A percentile compares a stretch with the other conserved stretches of the same genome.
Conservation (phyloP, 2,329 filamentous ascomycete species). For the Xylaria sp. region DNA sequence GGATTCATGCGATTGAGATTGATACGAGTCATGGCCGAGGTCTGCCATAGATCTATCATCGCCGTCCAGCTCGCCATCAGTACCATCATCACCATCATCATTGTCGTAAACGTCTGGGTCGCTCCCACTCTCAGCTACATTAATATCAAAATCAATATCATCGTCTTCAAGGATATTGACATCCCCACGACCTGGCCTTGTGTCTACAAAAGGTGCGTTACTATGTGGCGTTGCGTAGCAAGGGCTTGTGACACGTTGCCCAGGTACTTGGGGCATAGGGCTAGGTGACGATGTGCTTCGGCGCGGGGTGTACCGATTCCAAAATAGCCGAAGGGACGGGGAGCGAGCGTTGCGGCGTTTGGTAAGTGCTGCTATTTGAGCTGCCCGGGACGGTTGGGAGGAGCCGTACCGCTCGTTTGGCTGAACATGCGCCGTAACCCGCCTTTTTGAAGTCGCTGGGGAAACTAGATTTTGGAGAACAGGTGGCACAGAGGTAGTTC, state of each 20-base stretch:
- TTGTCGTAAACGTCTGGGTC: conserved; percentile 53
- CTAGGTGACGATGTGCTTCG: conserved; percentile 62
- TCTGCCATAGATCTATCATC: conserved; percentile 47
- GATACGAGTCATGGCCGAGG: conserved; percentile 40
- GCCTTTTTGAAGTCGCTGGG: conserved; percentile 55
- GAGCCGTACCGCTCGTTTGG: conserved; percentile 53
- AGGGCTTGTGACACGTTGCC: conserved; percentile 60
- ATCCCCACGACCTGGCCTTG: conserved; percentile 47
- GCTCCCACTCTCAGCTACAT: conserved; percentile 47
- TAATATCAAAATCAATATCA: conserved; percentile 43
- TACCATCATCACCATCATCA: conserved; percentile 48
- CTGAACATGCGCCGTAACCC: conserved; percentile 57
- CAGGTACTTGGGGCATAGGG: conserved; percentile 52
- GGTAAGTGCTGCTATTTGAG: conserved; percentile 45
- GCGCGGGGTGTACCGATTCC: conserved; percentile 59
- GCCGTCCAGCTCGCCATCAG: conserved; percentile 44
- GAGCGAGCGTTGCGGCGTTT: conserved; percentile 67
- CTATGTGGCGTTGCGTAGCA: conserved; percentile 81
- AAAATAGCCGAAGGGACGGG: conserved; percentile 56
- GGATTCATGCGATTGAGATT: conserved; percentile 43
- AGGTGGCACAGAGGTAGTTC: conserved; percentile 64
- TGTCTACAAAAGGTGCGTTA: conserved; percentile 62
- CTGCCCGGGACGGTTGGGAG: conserved; percentile 48
- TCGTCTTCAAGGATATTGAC: conserved; percentile 48
- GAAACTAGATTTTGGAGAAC: conserved; percentile 53